Base-by-base conservation (phyloP, 2,329 filamentous ascomycete species). In the Lecanicillium sp. region DNA sequence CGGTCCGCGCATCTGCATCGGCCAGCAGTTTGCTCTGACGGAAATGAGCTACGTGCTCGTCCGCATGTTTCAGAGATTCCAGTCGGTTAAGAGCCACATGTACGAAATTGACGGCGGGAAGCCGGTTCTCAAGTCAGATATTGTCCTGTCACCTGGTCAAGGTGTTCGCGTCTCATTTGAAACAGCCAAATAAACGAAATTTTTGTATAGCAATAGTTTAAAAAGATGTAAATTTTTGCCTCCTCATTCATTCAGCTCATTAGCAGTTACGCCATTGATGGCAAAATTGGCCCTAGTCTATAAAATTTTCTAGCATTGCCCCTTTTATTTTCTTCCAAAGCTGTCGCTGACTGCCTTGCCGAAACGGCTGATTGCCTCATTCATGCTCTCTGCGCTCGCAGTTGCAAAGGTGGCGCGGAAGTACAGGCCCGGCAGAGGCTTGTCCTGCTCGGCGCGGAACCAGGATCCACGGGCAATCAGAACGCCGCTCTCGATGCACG, bases 401-500 rank as follows among this genome's bases (percentile, higher is more conserved):
- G 88, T 81, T 1, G 90, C 89, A 65, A 84, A 98, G 0, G 90
- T 98, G 4, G 85, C 80, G 37, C 92, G 76, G 70, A 96, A 94
- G 65, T 86, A 95, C 60, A 95, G 69, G 19, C 79, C 81, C 9
- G 70, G 67, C 8, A 70, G 69, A 4, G 63, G 68, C 53, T 67
- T 70, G 34, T 75, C 69, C 31, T 71, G 73, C 55, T 92, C 83
- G 1, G 89, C 85, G 42, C 78, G 74, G 71, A 96, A 98, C 89
- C 89, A 98, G 34, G 81, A 89, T 4, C 92, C 92, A 34, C 85
- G 75, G 42, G 85, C 87, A 3, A 92, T 71, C 33, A 98, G 70
- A 4, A 92, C 85, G 16, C 85, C 83, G 50, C 83, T 75, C 4
- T 80, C 74, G 40, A 95, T 81, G 45, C 80, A 80, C 1, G 74